These are phyloP conservation scores for Phtheirospermum japonicum DNA, from an alignment of 257 asterid genomes.

Conservation along the genomic window DNA sequence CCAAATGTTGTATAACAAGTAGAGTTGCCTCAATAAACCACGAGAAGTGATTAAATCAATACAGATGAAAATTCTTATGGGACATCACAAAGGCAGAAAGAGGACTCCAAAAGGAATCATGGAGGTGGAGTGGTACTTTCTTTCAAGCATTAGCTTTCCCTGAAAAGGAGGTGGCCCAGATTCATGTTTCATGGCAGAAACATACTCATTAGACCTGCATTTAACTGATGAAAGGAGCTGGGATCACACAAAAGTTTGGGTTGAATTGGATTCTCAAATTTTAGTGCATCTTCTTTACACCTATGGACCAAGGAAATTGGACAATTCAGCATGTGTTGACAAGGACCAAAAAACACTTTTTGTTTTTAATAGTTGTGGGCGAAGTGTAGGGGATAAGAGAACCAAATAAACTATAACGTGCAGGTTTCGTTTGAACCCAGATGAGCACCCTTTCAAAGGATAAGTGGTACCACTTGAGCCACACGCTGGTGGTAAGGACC, in stretches of 20 bases:
- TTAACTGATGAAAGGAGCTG: background rate
- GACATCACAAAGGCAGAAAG: background rate
- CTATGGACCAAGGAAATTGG: background rate
- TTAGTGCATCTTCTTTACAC: conserved; percentile 1
- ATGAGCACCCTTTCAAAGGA: too few species aligned
- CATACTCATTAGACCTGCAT: background rate
- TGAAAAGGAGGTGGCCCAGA: background rate
- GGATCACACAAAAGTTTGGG: background rate
- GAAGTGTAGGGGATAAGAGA: too few species aligned
- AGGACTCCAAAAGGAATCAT: background rate
- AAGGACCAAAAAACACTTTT: too few species aligned
- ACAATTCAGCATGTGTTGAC: conserved; percentile 6
- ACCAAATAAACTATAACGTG: too few species aligned
- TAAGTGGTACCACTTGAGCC: too few species aligned
- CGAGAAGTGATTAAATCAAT: background rate
- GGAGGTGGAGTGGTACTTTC: background rate
- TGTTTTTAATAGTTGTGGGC: too few species aligned
- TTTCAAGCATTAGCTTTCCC: background rate
- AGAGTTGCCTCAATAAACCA: background rate
- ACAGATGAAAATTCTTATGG: background rate
- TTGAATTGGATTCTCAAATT: background rate
- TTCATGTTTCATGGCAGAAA: too few species aligned
- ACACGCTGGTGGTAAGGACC: background rate
- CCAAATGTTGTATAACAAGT: background rate
- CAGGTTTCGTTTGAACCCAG: too few species aligned